These are phyloP conservation scores for Penicillium psychrofluorescens DNA, from an alignment of 495 filamentous ascomycete species.

Conservation along the genomic window DNA sequence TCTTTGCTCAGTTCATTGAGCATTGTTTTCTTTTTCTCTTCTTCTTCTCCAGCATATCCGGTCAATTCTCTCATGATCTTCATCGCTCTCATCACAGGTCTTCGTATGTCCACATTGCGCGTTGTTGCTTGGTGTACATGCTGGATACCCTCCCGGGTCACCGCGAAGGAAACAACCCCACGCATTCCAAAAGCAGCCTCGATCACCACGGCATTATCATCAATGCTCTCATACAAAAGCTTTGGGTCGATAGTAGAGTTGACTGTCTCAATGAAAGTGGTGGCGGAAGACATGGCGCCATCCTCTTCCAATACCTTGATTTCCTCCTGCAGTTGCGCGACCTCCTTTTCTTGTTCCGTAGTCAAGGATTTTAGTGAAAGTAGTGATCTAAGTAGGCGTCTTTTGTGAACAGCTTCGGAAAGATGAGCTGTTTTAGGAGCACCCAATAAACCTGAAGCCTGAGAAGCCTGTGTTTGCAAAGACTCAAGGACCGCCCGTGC, in stretches of 20 bases:
- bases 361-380: conserved; percentile 5
- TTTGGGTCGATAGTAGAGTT: conserved; percentile 11
- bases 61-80: conserved; percentile 16
- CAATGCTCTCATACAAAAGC: conserved; percentile 13
- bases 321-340: conserved; percentile 8
- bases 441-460: background rate
- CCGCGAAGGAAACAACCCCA: conserved; percentile 14
- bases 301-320: conserved; percentile 12
- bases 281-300: conserved; percentile 11
- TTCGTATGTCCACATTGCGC: conserved; percentile 3
- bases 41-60: conserved; percentile 9
- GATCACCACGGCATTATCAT: conserved; percentile 14
- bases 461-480: conserved; percentile 7
- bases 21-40: conserved; percentile 6
- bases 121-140: conserved; percentile 3
- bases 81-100: conserved; percentile 15
- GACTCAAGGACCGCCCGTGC: conserved; percentile 17
- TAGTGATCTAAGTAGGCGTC: conserved; percentile 12
- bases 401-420: conserved; percentile 15
- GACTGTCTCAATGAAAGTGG: conserved; percentile 14
- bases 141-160: conserved; percentile 17
- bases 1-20: conserved; percentile 5
- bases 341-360: conserved; percentile 12
- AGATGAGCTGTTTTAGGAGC: conserved; percentile 2
- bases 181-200: conserved; percentile 14